Evolutionary conservation across 202 grass and related monocot species (phyloP).

Genomic region (Tripidium arundinaceum): DNA sequence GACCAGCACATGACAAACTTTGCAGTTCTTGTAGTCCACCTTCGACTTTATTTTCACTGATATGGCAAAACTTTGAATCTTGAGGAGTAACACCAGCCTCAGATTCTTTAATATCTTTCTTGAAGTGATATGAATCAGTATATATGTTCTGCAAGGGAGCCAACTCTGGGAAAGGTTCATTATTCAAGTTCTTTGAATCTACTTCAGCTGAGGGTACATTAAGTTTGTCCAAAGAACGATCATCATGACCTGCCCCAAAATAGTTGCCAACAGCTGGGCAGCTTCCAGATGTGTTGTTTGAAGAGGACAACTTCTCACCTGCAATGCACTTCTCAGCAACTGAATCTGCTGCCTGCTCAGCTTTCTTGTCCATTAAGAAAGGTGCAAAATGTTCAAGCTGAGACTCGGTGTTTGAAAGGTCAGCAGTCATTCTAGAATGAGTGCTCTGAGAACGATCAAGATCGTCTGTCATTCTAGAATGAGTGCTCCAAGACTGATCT

Average conservation of each 20-base stretch:
- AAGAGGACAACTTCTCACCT: constrained; percentile 44
- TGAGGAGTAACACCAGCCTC: neutral
- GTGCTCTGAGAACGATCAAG: constrained; percentile 27
- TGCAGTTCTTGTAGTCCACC: constrained; percentile 29
- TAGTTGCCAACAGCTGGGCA: constrained; percentile 39
- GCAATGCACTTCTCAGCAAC: constrained; percentile 46
- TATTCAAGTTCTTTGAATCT: constrained; percentile 32
- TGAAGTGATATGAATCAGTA: constrained; percentile 38
- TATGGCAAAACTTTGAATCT: constrained; percentile 16
- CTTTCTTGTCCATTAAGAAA: constrained; percentile 34
- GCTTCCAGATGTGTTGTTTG: constrained; percentile 37
- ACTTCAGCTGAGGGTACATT: constrained; percentile 17
- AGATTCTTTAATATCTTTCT: constrained; percentile 38
- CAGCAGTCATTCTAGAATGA: constrained; percentile 38
- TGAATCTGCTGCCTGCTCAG: constrained; percentile 34
- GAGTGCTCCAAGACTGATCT: constrained; percentile 31
- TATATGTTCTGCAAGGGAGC: constrained; percentile 42
- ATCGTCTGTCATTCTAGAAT: neutral
- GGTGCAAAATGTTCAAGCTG: constrained; percentile 24
- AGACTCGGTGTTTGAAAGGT: constrained; percentile 25
- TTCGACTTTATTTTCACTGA: constrained; percentile 29
- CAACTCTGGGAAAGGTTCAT: constrained; percentile 40
- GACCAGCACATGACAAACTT: constrained; percentile 26
- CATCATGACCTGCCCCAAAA: constrained; percentile 40
- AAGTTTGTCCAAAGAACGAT: constrained; percentile 39